Base-by-base conservation (phyloP, 2,329 filamentous ascomycete species). In the Nemania sp. region DNA sequence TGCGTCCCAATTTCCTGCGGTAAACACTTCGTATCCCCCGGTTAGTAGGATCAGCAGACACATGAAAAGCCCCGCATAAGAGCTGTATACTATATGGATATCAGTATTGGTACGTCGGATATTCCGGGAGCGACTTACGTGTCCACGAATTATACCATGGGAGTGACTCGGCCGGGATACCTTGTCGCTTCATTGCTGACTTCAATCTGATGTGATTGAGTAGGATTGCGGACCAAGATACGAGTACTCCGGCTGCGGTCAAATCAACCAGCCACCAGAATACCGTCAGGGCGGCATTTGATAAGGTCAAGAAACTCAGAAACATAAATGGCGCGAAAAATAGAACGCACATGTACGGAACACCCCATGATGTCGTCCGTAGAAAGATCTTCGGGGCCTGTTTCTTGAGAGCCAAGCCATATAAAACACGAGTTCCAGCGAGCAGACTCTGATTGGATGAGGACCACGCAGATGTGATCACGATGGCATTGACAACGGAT, bases 401-500 rank as follows among this genome's bases (percentile, higher is more conserved):
- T 22, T 81, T 80, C 77, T 89, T 88, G 15, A 88, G 82, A 0
- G 88, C 88, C 62, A 90, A 80, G 3, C 85, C 87, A 70, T 88
- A 87, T 4, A 90, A 80, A 38, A 88, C 86, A 54, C 89, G 84
- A 0, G 88, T 88, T 29, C 87, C 88, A 0, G 87, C 82, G 47
- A 84, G 81, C 38, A 94, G 81, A 74, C 86, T 88, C 71, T 90
- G 88, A 72, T 93, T 93, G 0, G 87, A 89, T 0, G 90, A 85
- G 0, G 90, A 93, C 80, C 88, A 90, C 0, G 90, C 91, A 0
- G 90, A 91, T 0, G 89, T 92, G 71, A 94, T 84, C 72, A 94
- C 90, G 27, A 94, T 84, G 41, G 91, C 92, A 77, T 95, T 95
- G 79, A 94, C 89, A 62, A 94, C 87, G 5, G 88, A 89, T 0